Conservation (phyloP, 2,329 filamentous ascomycete genomes). For the Neospermospora avenae region DNA sequence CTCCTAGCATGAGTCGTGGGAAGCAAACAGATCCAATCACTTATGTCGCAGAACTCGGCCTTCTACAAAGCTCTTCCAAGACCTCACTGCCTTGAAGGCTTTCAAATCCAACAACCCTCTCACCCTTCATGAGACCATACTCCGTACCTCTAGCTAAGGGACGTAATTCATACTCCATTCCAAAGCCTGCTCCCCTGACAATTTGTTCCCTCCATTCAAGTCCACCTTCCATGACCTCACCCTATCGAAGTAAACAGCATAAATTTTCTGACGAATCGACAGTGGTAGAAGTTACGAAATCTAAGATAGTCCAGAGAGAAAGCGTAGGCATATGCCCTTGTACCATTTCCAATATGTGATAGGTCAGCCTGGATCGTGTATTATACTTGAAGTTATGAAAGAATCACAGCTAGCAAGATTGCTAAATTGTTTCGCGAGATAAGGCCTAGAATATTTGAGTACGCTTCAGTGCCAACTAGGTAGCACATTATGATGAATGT, state of each 20-base stretch:
- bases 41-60: no score
- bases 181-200: conserved; percentile 21
- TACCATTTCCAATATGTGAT: neutral
- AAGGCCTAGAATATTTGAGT: neutral
- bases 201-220: neutral
- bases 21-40: no score
- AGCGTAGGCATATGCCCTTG: neutral
- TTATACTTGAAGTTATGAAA: conserved; percentile 4
- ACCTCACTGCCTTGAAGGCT: neutral
- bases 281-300: neutral
- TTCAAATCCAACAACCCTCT: neutral
- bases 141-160: conserved; percentile 14
- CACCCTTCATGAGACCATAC: conserved; percentile 12
- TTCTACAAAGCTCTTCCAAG: neutral
- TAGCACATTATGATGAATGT: neutral
- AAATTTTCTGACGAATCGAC: no score
- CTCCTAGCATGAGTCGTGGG: no score
- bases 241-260: no score
- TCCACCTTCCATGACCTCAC: neutral
- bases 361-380: neutral
- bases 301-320: neutral
- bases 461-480: neutral
- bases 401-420: neutral
- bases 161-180: conserved; percentile 18
- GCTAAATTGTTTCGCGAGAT: neutral